These are phyloP conservation scores for Camillea tinctor DNA, from an alignment of 2,329 filamentous ascomycete genomes.

Conservation along the genomic window DNA sequence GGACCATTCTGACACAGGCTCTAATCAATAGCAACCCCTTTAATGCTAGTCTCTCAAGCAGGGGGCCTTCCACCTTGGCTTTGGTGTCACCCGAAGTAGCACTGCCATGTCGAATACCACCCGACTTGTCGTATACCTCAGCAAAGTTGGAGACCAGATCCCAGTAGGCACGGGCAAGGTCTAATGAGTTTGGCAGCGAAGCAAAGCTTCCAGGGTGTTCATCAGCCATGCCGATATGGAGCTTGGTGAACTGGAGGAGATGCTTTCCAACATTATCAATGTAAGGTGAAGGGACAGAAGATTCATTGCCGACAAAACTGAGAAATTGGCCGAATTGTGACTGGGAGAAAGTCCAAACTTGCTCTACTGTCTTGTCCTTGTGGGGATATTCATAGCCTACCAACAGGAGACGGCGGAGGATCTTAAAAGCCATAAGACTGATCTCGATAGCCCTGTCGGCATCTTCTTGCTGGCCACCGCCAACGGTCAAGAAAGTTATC, in stretches of 20 bases:
- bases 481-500: slow-evolving; percentile 59
- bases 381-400: slow-evolving; percentile 83
- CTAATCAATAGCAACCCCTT: slow-evolving; percentile 81
- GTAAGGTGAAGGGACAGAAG: slow-evolving; percentile 51
- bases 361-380: slow-evolving; percentile 69
- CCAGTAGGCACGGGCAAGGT: slow-evolving; percentile 84
- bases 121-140: slow-evolving; percentile 65
- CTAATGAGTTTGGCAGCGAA: slow-evolving; percentile 74
- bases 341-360: slow-evolving; percentile 79
- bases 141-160: slow-evolving; percentile 74
- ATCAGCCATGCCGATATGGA: slow-evolving; percentile 84
- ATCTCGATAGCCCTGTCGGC: slow-evolving; percentile 68
- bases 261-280: slow-evolving; percentile 76
- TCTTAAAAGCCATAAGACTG: slow-evolving; percentile 76
- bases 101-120: slow-evolving; percentile 50
- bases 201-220: slow-evolving; percentile 80
- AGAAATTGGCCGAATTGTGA: slow-evolving; percentile 77
- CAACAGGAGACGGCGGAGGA: slow-evolving; percentile 74
- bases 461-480: slow-evolving; percentile 56
- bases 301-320: slow-evolving; percentile 56
- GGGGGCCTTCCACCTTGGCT: slow-evolving; percentile 55
- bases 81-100: slow-evolving; percentile 40
- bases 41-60: slow-evolving; percentile 76
- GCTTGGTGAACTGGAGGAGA: slow-evolving; percentile 83
- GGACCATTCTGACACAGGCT: slow-evolving; percentile 81